Percentiles rank a stretch among this genome's conserved stretches.
These are phyloP conservation scores for Telopea speciosissima DNA, from an alignment of 177 flowering plant genomes.

Conservation along the genomic window DNA sequence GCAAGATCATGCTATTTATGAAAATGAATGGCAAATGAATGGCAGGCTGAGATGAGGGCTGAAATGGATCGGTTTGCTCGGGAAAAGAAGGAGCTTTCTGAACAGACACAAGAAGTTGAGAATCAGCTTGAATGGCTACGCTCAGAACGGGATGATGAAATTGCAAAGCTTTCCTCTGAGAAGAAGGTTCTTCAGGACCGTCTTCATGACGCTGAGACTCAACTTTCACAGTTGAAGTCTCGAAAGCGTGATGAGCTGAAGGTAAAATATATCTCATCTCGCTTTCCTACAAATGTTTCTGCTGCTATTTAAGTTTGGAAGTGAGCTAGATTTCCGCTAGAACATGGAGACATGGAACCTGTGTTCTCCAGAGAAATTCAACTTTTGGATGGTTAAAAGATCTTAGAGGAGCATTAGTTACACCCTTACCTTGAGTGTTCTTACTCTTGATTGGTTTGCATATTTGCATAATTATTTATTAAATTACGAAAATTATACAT, in stretches of 20 bases:
- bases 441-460: too few relatives aligned
- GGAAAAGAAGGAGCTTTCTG: conserved; percentile 78
- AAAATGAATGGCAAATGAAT: conserved; percentile 34
- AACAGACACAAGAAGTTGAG: conserved; percentile 76
- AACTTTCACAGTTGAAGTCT: conserved; percentile 78
- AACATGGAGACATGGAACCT: too few relatives aligned
- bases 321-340: too few relatives aligned
- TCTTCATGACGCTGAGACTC: conserved; percentile 88
- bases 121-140: conserved; percentile 94
- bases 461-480: too few relatives aligned
- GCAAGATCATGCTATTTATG: conserved; percentile 1
- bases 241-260: conserved; percentile 96
- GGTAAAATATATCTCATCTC: conserved; percentile 34
- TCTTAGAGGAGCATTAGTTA: too few relatives aligned
- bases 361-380: too few relatives aligned
- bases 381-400: too few relatives aligned
- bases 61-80: conserved; percentile 81
- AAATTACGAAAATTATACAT: too few relatives aligned
- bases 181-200: conserved; percentile 86
- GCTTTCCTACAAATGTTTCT: neutral
- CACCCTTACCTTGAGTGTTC: too few relatives aligned
- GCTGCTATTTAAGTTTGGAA: too few relatives aligned
- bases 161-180: conserved; percentile 62
- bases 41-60: conserved; percentile 83
- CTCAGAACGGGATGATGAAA: conserved; percentile 82